These are phyloP conservation scores for Zygosaccharomyces sapae DNA, from an alignment of 1,139 yeast species.

Conservation along the genomic window DNA sequence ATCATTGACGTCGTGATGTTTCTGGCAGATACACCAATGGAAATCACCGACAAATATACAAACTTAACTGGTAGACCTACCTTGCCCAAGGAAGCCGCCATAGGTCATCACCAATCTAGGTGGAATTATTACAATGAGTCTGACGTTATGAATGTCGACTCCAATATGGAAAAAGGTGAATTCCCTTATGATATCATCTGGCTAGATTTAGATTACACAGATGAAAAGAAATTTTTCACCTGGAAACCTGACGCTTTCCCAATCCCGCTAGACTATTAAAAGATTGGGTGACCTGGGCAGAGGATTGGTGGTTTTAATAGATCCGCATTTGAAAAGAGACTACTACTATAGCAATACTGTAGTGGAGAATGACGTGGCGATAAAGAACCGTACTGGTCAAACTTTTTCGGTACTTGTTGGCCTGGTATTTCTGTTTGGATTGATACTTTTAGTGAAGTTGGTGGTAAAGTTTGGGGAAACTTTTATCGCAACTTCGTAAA, in stretches of 20 bases:
- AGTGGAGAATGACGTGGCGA: constrained; percentile 40
- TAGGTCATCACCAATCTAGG: constrained; percentile 94
- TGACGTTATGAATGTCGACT: constrained; percentile 65
- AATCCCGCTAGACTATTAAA: constrained; percentile 63
- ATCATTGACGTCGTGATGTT: constrained; percentile 69
- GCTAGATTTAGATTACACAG: constrained; percentile 93
- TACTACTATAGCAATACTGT: constrained; percentile 61
- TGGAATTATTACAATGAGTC: constrained; percentile 92
- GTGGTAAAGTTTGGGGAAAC: constrained; percentile 57
- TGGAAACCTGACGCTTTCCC: constrained; percentile 81
- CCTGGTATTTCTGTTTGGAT: constrained; percentile 96
- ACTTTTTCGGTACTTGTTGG: constrained; percentile 92
- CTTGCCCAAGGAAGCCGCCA: constrained; percentile 74
- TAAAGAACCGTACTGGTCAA: constrained; percentile 46
- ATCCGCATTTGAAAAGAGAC: constrained; percentile 79
- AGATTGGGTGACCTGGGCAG: constrained; percentile 69
- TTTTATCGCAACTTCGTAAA: constrained; percentile 51
- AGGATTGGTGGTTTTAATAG: constrained; percentile 78
- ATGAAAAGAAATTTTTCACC: constrained; percentile 79
- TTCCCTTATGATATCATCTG: constrained; percentile 92
- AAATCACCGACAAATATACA: constrained; percentile 61
- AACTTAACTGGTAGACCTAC: constrained; percentile 67
- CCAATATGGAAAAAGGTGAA: constrained; percentile 63
- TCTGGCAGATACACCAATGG: constrained; percentile 57
- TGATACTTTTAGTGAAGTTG: constrained; percentile 68